Base-by-base conservation (phyloP, 148 eudicot species). In the Oxyria digyna region DNA sequence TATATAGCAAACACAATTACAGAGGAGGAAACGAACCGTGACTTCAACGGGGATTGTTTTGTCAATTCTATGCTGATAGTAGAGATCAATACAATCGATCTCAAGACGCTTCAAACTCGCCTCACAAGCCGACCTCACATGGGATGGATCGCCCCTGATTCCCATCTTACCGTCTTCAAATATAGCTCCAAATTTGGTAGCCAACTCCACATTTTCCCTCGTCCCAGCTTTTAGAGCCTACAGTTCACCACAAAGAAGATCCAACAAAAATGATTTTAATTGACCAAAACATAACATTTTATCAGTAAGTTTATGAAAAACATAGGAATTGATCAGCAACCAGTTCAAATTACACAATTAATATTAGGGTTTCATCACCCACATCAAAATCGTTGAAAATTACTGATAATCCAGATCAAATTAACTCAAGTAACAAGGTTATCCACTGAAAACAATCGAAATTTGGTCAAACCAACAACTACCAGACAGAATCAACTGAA, bases 161-260 rank as follows among this genome's bases (percentile, higher is more conserved):
- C 17, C 31, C 8, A 7, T 26, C 40, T 62, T 41, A 18, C 74
- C 74, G 41, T 71, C 55, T 71, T 71, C 74, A 4, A 62, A 3
- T 8, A 2, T 17, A 43, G 10, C 4, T 15, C 45, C 72, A 11
- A 70, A 70, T 54, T 70, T 70, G 8, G 72, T 49, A 31, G 72
- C 72, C 46, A 70, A 37, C 33, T 70, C 64, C 64, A 70, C 72
- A 29, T 70, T 70, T 41, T 70, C 46, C 23, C 72, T 50, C 72
- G 0, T 21, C 45, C 65, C 72, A 52, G 75, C 78, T 72, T 74
- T 74, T 8, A 78, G 62, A 29, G 81, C 81, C 81, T 78, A 18
- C 10, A 70, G 21, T 59, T 59, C 65, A 59, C 29, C 37, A 57
- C 64, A 35, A 27, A 55, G 12, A 55, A 9, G 32, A 23, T 26